Base-by-base conservation (phyloP, 1,284 basidiomycete genomes). In the Pascua sp. region DNA sequence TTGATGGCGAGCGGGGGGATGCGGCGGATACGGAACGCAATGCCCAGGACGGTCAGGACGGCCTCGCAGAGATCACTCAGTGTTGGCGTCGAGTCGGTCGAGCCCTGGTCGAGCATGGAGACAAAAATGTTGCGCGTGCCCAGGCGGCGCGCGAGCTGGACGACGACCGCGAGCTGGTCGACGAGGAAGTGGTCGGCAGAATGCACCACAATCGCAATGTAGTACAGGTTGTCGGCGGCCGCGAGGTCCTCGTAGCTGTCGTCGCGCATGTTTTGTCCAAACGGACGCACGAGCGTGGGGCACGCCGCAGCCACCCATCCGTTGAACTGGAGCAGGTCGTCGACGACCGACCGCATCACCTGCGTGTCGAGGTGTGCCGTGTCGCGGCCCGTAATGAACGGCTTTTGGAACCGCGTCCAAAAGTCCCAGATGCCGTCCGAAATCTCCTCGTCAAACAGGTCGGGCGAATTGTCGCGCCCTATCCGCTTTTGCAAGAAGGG, bases 231-330 rank as follows among this genome's bases (percentile, higher is more conserved):
- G 65, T 90, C 86, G 54, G 87, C 83, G 39, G 81, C 81, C 16
- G 87, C 85, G 58, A 97, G 85, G 71, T 93, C 91, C 66, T 90
- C 88, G 76, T 92, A 96, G 37, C 87, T 83, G 65, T 89, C 86
- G 53, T 93, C 88, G 59, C 85, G 81, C 66, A 84, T 86, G 77
- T 90, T 90, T 71, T 91, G 88, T 11, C 90, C 90, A 69, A 96
- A 97, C 1, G 93, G 93, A 15, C 93, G 85, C 4, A 84, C 84
- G 46, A 97, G 83, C 4, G 89, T 92, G 9, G 91, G 90, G 76
- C 92, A 97, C 41, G 90, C 85, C 10, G 90, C 91, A n/a, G 91
- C 90, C n/a, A 94, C 93, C 93, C 93, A 97, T n/a, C 93, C 93
- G 70, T 96, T 95, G 57, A 96, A 84, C 17, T 89, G 87, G 18